Conservation (phyloP, 768 basidiomycete species). For the Rhodocollybia butyracea region DNA sequence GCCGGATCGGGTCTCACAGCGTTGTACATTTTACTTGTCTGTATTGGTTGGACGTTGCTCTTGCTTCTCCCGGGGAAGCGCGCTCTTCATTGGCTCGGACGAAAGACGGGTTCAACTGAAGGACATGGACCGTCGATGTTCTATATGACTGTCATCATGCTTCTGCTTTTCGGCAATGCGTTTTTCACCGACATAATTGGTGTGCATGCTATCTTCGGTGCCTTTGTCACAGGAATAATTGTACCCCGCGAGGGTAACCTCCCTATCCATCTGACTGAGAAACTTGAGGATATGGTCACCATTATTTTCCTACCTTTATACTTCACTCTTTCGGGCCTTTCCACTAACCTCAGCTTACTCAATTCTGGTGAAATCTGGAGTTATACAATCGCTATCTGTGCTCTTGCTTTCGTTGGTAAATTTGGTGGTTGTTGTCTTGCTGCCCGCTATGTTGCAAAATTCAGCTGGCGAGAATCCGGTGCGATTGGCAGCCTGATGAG, state of each 20-base stretch:
- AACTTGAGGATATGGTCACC: conserved; percentile 92
- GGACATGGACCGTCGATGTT: conserved; percentile 75
- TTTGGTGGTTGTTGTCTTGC: conserved; percentile 81
- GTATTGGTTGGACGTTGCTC: conserved; percentile 78
- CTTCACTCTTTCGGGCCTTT: conserved; percentile 89
- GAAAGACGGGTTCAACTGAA: conserved; percentile 74
- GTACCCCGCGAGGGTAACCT: conserved; percentile 89
- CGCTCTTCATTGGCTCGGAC: conserved; percentile 68
- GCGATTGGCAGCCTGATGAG: conserved; percentile 93
- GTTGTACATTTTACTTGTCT: conserved; percentile 77
- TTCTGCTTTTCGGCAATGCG: conserved; percentile 80
- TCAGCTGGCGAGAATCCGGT: conserved; percentile 74
- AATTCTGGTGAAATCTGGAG: conserved; percentile 83
- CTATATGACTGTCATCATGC: conserved; percentile 84
- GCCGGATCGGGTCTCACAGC: conserved; percentile 81
- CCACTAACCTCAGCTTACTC: conserved; percentile 83
- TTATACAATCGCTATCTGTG: conserved; percentile 77
- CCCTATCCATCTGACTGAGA: conserved; percentile 84
- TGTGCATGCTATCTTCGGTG: conserved; percentile 90
- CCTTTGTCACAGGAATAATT: conserved; percentile 77
- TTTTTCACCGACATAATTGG: conserved; percentile 95
- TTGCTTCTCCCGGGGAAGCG: conserved; percentile 65
- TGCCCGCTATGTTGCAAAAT: conserved; percentile 64
- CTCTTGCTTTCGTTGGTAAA: conserved; percentile 81
- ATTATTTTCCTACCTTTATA: conserved; percentile 93